These are phyloP conservation scores for Venturiaceae sp. DNA, from an alignment of 2,329 filamentous ascomycete genomes.

Conservation along the genomic window DNA sequence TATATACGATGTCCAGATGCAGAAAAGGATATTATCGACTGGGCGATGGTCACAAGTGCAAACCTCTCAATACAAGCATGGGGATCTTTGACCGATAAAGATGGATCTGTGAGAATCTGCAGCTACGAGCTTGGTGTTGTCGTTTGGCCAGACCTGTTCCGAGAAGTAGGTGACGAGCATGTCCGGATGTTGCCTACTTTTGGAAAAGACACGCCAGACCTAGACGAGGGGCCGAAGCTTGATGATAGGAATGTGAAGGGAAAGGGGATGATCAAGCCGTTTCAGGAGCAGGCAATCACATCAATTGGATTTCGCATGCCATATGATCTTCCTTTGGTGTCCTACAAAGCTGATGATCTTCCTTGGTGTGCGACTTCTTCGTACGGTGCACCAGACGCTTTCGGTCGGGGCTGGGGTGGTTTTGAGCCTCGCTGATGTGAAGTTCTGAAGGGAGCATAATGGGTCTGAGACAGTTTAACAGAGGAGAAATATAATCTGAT, in stretches of 20 bases:
- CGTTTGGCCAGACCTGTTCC: constrained; percentile 60
- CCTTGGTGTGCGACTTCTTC: constrained; percentile 66
- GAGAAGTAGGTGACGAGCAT: constrained; percentile 8
- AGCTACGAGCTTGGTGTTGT: constrained; percentile 81
- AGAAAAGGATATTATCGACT: constrained; percentile 52
- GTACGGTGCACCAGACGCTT: constrained; percentile 49
- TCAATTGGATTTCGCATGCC: constrained; percentile 67
- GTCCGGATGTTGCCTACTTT: constrained; percentile 62
- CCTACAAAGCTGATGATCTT: constrained; percentile 52
- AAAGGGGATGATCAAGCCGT: background rate
- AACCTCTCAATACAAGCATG: constrained; percentile 85
- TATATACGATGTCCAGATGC: constrained; percentile 56
- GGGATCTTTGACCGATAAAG: constrained; percentile 48
- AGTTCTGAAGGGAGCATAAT: too few relatives aligned
- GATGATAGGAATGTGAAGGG: constrained; percentile 10
- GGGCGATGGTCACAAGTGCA: constrained; percentile 84
- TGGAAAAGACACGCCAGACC: constrained; percentile 45
- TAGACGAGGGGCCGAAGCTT: constrained; percentile 9
- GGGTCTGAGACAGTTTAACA: too few relatives aligned
- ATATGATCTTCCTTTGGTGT: constrained; percentile 67
- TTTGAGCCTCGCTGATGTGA: background rate
- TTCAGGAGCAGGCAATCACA: constrained; percentile 11
- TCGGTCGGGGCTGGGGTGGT: background rate
- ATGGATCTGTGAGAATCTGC: constrained; percentile 52
- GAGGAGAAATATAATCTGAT: too few relatives aligned